phyloP scores from a whole-genome alignment of 1,284 basidiomycete species.

The Leccinum huronense region DNA sequence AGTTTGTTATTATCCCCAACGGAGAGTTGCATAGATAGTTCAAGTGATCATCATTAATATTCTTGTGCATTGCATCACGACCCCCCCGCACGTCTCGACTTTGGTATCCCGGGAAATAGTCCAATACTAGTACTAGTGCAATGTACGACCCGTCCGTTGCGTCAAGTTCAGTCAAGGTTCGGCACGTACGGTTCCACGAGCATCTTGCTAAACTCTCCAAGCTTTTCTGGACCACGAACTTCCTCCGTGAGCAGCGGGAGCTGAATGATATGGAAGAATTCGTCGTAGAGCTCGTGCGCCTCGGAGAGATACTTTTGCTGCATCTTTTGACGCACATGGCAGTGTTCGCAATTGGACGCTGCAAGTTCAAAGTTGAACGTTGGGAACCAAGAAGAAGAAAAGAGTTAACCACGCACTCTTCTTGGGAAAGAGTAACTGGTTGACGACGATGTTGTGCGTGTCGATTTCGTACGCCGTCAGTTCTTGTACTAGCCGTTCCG shows the following conservation, averaged over 20 bases:
- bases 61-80: slow-evolving; percentile 6
- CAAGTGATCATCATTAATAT: background rate
- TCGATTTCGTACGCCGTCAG: slow-evolving; percentile 96
- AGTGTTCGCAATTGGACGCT: slow-evolving; percentile 95
- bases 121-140: slow-evolving; percentile 3
- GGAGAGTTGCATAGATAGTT: background rate
- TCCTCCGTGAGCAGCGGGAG: slow-evolving; percentile 95
- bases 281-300: slow-evolving; percentile 93
- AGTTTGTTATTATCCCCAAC: slow-evolving; percentile 7
- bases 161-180: slow-evolving; percentile 21
- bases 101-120: slow-evolving; percentile 25
- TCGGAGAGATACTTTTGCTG: slow-evolving; percentile 95
- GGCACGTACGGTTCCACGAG: slow-evolving; percentile 62
- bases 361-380: background rate
- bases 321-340: slow-evolving; percentile 93
- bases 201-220: slow-evolving; percentile 89
- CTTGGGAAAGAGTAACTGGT: slow-evolving; percentile 95
- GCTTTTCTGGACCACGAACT: slow-evolving; percentile 91
- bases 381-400: background rate
- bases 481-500: slow-evolving; percentile 96
- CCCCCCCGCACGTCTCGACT: background rate
- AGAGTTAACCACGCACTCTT: slow-evolving; percentile 52
- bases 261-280: slow-evolving; percentile 94
- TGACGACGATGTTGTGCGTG: slow-evolving; percentile 98
- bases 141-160: background rate